Base-by-base conservation (phyloP, 306 rosid genomes). In the Crotalaria pallida region DNA sequence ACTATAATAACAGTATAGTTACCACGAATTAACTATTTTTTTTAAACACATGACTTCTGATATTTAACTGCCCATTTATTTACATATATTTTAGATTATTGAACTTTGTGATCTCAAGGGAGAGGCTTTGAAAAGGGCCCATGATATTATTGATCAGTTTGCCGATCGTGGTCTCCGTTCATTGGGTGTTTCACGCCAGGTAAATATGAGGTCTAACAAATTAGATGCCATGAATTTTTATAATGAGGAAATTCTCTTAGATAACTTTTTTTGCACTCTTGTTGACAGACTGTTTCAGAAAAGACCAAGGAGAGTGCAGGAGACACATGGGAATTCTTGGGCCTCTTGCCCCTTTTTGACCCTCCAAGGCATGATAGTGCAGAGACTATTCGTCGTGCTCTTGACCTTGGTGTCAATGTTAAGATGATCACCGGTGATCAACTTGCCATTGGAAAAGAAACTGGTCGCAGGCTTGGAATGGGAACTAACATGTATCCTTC, bases 401-500 rank as follows among this genome's bases (percentile, higher is more conserved):
- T 89, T 56, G 98, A 92, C 57, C 95, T 92, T 4, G 96, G 98
- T 58, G 98, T 89, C 43, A 89, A 87, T 60, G 98, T 92, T 53
- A 92, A 92, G 89, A 92, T 92, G 98, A 92, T 92, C 85, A 92
- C 98, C 3, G 98, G 98, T 52, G 98, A 92, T 52, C 98, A 92
- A 77, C 98, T 92, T 80, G 98, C 98, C 75, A 92, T 92, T 40
- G 98, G 96, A 0, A 92, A 89, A 77, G 98, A 92, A 84, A 92
- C 98, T 0, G 98, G 96, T 44, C 88, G 96, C n/a, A 85, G 98
- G 65, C 98, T 92, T 26, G 98, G 98, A 64, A 92, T 92, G 98
- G 98, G 98, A 11, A 92, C 96, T 65, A 92, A 92, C 83, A 92
- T 92, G 98, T 92, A 89, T 74, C 98, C 98, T 45, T 92, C 98